phyloP scores from a whole-genome alignment of 2,329 filamentous ascomycete species.

The Teratosphaeria zuluensis region DNA sequence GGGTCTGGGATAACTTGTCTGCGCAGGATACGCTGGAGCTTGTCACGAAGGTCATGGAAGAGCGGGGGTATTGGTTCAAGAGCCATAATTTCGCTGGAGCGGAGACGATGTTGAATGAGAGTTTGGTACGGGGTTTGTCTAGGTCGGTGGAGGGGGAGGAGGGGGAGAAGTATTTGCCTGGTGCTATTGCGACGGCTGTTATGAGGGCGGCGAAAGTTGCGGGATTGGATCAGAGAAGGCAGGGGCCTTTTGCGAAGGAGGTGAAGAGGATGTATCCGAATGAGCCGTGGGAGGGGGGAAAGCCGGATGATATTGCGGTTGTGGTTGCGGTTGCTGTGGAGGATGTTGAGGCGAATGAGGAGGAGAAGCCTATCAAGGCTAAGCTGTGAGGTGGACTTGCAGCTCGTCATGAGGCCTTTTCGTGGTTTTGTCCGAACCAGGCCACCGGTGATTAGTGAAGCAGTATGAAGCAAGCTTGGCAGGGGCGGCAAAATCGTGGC shows the following conservation, averaged over 20 bases:
- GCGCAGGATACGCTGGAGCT: conserved; percentile 79
- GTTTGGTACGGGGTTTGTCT: conserved; percentile 14
- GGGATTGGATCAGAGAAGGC: conserved; percentile 68
- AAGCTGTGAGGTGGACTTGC: conserved; percentile 15
- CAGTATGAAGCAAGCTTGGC: neutral
- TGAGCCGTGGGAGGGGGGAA: conserved; percentile 83
- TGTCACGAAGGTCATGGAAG: conserved; percentile 59
- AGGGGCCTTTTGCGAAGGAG: conserved; percentile 92
- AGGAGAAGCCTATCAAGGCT: conserved; percentile 20
- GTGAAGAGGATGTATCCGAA: conserved; percentile 79
- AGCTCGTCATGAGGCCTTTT: neutral
- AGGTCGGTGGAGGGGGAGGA: conserved; percentile 12
- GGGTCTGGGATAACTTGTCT: conserved; percentile 91
- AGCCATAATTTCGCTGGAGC: conserved; percentile 17
- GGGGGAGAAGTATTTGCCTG: conserved; percentile 55
- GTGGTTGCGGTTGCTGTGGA: conserved; percentile 71
- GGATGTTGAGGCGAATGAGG: conserved; percentile 26
- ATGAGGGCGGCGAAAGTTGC: conserved; percentile 74
- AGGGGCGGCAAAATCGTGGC: neutral
- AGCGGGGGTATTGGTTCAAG: conserved; percentile 28
- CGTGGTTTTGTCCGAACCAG: neutral
- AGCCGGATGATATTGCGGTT: conserved; percentile 91
- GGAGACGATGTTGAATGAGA: conserved; percentile 22
- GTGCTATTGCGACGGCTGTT: conserved; percentile 67
- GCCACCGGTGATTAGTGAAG: neutral